Percentiles rank a stretch among this genome's conserved stretches.
phyloP scores from a whole-genome alignment of 2,329 filamentous ascomycete genomes.

The Cladosporium colombiae region DNA sequence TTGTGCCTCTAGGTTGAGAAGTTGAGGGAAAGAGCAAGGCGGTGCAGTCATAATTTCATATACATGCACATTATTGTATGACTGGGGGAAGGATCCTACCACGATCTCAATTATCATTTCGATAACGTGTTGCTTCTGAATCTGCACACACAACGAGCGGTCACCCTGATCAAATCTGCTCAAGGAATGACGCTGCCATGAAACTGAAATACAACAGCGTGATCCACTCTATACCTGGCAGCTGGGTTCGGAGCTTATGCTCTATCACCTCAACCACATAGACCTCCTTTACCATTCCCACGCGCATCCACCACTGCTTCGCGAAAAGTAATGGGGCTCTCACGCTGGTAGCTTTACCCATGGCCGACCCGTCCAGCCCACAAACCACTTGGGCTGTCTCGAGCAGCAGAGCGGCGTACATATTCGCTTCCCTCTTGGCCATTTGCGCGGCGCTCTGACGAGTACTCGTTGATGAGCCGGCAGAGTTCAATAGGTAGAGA shows the following conservation, averaged over 20 bases:
- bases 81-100: not conserved
- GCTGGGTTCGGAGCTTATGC: not conserved
- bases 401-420: not conserved
- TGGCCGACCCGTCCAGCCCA: not conserved
- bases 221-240: constrained; percentile 2
- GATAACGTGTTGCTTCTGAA: not conserved
- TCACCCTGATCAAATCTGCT: not conserved
- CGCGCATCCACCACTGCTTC: not conserved
- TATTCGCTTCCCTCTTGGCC: not conserved
- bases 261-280: not conserved
- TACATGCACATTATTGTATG: not conserved
- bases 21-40: not conserved
- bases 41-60: not conserved
- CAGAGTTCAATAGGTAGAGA: not conserved
- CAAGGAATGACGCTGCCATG: not conserved
- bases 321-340: not conserved
- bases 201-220: not conserved
- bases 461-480: not conserved
- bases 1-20: not conserved
- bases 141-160: not conserved
- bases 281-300: not conserved
- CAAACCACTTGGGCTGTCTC: not conserved
- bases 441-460: not conserved
- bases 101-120: not conserved
- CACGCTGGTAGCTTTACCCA: not conserved